Conservation (phyloP, 495 filamentous ascomycete species). For the Penicillium dipodomyicola region DNA sequence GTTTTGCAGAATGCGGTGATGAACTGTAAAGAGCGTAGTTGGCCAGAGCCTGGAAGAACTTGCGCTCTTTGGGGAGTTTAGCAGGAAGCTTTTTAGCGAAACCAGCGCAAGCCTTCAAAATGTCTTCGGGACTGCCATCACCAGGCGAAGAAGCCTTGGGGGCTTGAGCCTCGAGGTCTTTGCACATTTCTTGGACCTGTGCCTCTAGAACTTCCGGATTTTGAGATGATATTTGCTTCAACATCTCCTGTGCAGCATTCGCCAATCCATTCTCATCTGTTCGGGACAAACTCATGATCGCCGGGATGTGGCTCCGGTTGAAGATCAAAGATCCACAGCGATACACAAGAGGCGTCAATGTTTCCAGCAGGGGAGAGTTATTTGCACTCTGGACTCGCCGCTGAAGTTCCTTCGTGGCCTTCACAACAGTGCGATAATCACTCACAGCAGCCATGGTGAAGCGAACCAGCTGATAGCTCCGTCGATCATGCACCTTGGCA, state of each 20-base stretch:
- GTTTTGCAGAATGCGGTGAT: conserved; percentile 82
- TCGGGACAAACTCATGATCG: conserved; percentile 81
- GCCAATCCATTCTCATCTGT: conserved; percentile 77
- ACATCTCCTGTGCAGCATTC: conserved; percentile 77
- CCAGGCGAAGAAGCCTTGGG: conserved; percentile 65
- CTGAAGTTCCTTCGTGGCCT: conserved; percentile 83
- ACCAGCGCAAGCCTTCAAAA: conserved; percentile 85
- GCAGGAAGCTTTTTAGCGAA: conserved; percentile 82
- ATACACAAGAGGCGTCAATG: conserved; percentile 79
- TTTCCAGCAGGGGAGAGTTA: conserved; percentile 64
- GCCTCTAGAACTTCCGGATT: conserved; percentile 88
- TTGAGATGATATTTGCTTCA: conserved; percentile 86
- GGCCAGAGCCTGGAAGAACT: conserved; percentile 75
- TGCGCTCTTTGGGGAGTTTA: conserved; percentile 81
- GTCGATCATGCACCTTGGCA: conserved; percentile 85
- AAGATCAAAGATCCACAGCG: conserved; percentile 79
- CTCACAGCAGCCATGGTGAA: conserved; percentile 83
- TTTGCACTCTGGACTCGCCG: conserved; percentile 72
- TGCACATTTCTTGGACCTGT: conserved; percentile 89
- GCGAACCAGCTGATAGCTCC: conserved; percentile 82
- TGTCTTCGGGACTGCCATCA: conserved; percentile 71
- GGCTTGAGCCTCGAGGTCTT: conserved; percentile 73
- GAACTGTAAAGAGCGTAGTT: conserved; percentile 77
- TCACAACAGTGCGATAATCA: conserved; percentile 86
- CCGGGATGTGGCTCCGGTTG: conserved; percentile 89